Evolutionary conservation across 495 filamentous ascomycete species (phyloP).

Genomic region (Lophiostoma macrostomum): DNA sequence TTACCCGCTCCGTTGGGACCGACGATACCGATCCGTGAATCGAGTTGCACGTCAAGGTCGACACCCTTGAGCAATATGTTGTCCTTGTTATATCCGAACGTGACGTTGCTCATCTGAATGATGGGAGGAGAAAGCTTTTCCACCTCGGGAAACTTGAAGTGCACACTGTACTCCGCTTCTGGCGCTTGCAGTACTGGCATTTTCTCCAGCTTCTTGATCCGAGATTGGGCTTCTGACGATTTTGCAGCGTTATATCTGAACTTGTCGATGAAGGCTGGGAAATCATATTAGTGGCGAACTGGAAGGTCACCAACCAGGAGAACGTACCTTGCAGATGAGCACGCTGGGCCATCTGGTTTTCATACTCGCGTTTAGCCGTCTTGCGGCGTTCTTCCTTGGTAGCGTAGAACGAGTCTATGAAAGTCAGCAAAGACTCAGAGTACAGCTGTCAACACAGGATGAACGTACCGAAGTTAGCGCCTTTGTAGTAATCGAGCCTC

Average conservation of each 20-base stretch:
- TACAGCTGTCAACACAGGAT: background rate
- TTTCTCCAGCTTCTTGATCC: constrained; percentile 97
- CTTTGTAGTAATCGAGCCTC: constrained; percentile 96
- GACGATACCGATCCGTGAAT: constrained; percentile 97
- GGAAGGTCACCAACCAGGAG: background rate
- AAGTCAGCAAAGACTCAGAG: constrained; percentile 2
- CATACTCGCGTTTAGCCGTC: constrained; percentile 94
- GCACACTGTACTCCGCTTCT: constrained; percentile 90
- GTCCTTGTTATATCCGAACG: constrained; percentile 83
- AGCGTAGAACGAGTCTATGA: constrained; percentile 86
- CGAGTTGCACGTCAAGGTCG: constrained; percentile 94
- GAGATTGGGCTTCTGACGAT: constrained; percentile 93
- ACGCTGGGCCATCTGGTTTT: constrained; percentile 93
- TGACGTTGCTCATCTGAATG: constrained; percentile 91
- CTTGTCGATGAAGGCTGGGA: constrained; percentile 93
- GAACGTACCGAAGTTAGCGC: constrained; percentile 75
- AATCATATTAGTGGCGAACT: constrained; percentile 8
- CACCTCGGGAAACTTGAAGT: constrained; percentile 97
- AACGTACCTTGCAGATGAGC: constrained; percentile 69
- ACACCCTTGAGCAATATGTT: constrained; percentile 79
- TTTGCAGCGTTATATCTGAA: constrained; percentile 99
- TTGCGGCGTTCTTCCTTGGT: constrained; percentile 97
- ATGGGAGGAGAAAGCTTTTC: constrained; percentile 97
- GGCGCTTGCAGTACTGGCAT: constrained; percentile 91
- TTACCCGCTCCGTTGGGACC: constrained; percentile 99